Base-by-base conservation (phyloP, 2,329 filamentous ascomycete species). In the Colletotrichum sp. region DNA sequence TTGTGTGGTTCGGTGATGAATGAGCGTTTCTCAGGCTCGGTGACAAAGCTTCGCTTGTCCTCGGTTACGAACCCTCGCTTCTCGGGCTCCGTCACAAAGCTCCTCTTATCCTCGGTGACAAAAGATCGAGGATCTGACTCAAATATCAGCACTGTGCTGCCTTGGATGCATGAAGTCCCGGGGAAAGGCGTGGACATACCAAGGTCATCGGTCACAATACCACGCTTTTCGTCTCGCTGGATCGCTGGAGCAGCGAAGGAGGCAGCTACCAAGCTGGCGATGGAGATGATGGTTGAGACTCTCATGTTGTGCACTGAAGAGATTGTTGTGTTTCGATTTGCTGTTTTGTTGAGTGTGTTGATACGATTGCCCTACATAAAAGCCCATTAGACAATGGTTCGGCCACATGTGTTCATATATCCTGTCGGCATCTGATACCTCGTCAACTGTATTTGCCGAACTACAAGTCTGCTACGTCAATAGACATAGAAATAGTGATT, bases 361-460 rank as follows among this genome's bases (percentile, higher is more conserved):
- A 12, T 48, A n/a, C 5, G 9, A 10, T 12, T n/a, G 39, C 4
- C 0, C 9, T n/a, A 12, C 32, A 7, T 7, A 2, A 16, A 0
- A 4, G 4, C 0, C 36, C 7, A 4, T 4, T 18, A 5, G 3
- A 10, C 5, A 48, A 21, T 12, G 39, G 18, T 48, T 48, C n/a
- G 43, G 4, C 43, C 10, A 48, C 43, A 21, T 21, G 43, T 13
- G n/a, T 52, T 52, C n/a, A 52, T 52, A 52, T 52, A 52, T 52
- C 3, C 10, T 52, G 43, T 52, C 43, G n/a, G 43, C n/a, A 52
- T 52, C 43, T 52, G n/a, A 13, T 52, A 21, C 43, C 43, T 9
- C n/a, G 10, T 7, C 6, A 13, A 21, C n/a, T 7, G 1, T 52
- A 18, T 52, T 52, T 52, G 6, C 43, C 43, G 43, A 52, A 13